Conservation (phyloP, 305 asterid genomes). For the Fraxinus paxiana region DNA sequence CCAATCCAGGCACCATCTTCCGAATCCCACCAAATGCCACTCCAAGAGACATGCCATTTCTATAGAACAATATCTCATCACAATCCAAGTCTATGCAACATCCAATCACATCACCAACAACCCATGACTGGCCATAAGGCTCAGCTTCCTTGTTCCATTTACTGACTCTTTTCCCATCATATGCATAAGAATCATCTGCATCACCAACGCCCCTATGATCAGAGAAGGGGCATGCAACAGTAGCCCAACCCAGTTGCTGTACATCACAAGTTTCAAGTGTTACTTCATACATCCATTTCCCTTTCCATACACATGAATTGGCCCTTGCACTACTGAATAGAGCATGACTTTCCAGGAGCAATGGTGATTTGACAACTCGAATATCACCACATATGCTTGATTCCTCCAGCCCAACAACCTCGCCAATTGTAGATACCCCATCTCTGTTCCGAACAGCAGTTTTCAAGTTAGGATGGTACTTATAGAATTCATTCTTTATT, state of each 20-base stretch:
- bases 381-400: conserved; percentile 84
- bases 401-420: conserved; percentile 62
- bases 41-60: conserved; percentile 90
- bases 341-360: conserved; percentile 80
- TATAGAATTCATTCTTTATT: conserved; percentile 51
- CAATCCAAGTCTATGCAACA: conserved; percentile 84
- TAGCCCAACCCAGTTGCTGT: conserved; percentile 94
- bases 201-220: conserved; percentile 91
- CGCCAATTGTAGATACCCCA: conserved; percentile 52
- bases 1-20: conserved; percentile 92
- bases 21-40: conserved; percentile 79
- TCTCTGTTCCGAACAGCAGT: conserved; percentile 36
- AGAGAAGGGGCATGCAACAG: conserved; percentile 78
- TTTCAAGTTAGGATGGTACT: conserved; percentile 45
- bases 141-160: conserved; percentile 81
- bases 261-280: conserved; percentile 86
- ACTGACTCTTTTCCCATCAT: conserved; percentile 82
- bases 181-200: conserved; percentile 88
- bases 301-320: conserved; percentile 87
- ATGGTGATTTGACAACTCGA: conserved; percentile 56
- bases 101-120: conserved; percentile 89
- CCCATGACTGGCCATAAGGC: conserved; percentile 87
- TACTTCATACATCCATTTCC: conserved; percentile 97
- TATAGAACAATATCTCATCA: conserved; percentile 63
- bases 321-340: conserved; percentile 84